Evolutionary conservation across 371 early-diverging fungal species (phyloP).

Genomic region (Apophysomyces trapeziformis): DNA sequence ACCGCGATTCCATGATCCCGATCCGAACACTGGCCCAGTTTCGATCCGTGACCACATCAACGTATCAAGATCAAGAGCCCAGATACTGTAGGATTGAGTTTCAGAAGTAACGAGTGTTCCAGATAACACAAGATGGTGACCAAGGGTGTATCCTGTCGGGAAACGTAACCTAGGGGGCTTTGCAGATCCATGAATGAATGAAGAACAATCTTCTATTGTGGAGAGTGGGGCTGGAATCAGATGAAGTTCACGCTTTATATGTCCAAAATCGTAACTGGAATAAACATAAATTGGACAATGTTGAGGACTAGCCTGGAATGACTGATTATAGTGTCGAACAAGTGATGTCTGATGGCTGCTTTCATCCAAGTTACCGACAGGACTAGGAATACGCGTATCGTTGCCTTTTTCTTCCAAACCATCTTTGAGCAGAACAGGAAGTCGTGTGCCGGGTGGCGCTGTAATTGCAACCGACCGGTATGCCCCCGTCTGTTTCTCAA

Average conservation of each 20-base stretch:
- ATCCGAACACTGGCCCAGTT: slow-evolving; percentile 64
- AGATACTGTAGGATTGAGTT: slow-evolving; percentile 70
- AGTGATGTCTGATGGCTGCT: neutral
- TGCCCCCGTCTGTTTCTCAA: slow-evolving; percentile 72
- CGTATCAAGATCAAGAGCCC: slow-evolving; percentile 70
- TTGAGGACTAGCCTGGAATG: slow-evolving; percentile 17
- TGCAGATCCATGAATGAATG: slow-evolving; percentile 57
- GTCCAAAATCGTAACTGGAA: slow-evolving; percentile 81
- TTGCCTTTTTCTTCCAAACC: neutral
- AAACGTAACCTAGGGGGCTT: slow-evolving; percentile 82
- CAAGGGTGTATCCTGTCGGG: slow-evolving; percentile 71
- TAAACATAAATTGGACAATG: slow-evolving; percentile 63
- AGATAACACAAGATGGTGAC: slow-evolving; percentile 75
- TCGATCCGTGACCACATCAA: slow-evolving; percentile 70
- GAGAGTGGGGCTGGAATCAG: slow-evolving; percentile 38
- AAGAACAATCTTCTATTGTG: slow-evolving; percentile 62
- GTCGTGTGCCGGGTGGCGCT: slow-evolving; percentile 31
- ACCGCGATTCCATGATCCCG: slow-evolving; percentile 85
- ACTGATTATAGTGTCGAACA: slow-evolving; percentile 19
- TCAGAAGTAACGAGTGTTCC: slow-evolving; percentile 74
- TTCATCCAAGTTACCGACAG: neutral
- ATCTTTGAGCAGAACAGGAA: slow-evolving; percentile 27
- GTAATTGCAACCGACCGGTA: slow-evolving; percentile 76
- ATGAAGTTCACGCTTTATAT: slow-evolving; percentile 76
- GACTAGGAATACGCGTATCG: too few relatives aligned